A percentile compares a stretch with the other conserved stretches of the same genome.
phyloP scores from a whole-genome alignment of 192 early-diverging fungal genomes.

The Coemansia sp. region DNA sequence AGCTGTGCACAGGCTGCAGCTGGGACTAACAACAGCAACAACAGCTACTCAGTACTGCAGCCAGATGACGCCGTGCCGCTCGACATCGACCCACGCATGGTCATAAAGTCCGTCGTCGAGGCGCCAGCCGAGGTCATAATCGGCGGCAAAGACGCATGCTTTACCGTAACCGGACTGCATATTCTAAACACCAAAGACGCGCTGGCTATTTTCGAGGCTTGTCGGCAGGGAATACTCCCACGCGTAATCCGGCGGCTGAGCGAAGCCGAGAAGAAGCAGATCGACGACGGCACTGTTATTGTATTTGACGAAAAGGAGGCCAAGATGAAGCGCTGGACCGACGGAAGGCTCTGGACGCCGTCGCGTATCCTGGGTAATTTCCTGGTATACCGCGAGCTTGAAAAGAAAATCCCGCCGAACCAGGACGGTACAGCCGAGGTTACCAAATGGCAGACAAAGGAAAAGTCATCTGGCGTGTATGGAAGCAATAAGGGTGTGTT shows the following conservation, averaged over 20 bases:
- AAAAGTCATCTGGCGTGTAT: slow-evolving; percentile 10
- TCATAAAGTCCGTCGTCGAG: slow-evolving; percentile 13
- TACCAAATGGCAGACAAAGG: neutral
- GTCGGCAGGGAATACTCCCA: slow-evolving; percentile 63
- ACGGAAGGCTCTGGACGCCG: slow-evolving; percentile 78
- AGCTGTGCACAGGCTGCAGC: too few relatives aligned
- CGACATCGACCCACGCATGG: slow-evolving; percentile 13
- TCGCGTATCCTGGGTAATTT: slow-evolving; percentile 81
- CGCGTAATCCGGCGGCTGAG: slow-evolving; percentile 69
- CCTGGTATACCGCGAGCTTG: slow-evolving; percentile 73
- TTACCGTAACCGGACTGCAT: slow-evolving; percentile 42
- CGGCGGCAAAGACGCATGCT: slow-evolving; percentile 25
- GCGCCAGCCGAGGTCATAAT: slow-evolving; percentile 35
- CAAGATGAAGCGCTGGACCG: slow-evolving; percentile 86
- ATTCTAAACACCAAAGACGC: slow-evolving; percentile 62
- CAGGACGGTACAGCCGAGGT: slow-evolving; percentile 35
- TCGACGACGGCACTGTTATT: slow-evolving; percentile 75
- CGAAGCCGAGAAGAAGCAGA: slow-evolving; percentile 67
- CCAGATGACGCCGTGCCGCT: too few relatives aligned
- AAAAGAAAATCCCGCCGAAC: slow-evolving; percentile 56
- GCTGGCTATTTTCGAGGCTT: slow-evolving; percentile 75
- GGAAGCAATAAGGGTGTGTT: slow-evolving; percentile 44
- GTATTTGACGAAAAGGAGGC: slow-evolving; percentile 85
- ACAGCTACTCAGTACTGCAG: too few relatives aligned
- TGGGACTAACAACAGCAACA: too few relatives aligned